Conservation (phyloP, 495 filamentous ascomycete genomes). For the Podospora anserina region DNA sequence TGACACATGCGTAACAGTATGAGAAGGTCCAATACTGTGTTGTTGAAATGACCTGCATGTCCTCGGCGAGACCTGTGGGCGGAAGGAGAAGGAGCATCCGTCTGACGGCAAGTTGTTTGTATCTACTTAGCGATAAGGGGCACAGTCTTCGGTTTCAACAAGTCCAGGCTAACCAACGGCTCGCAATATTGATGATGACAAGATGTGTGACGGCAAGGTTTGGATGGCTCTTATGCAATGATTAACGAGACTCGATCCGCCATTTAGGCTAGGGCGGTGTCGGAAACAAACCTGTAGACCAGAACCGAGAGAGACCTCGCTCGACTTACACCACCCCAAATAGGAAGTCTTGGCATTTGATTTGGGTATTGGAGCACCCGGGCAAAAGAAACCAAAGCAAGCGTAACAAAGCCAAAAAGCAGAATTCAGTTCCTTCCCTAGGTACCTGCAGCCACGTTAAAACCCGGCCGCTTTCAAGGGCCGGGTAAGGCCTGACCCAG, state of each 20-base stretch:
- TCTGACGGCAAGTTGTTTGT: background rate
- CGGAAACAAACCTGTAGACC: background rate
- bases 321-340: background rate
- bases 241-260: background rate
- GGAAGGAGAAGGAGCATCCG: background rate
- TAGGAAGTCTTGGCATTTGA: background rate
- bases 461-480: background rate
- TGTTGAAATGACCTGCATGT: background rate
- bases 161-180: too few species aligned
- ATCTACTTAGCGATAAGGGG: background rate
- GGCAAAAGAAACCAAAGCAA: background rate
- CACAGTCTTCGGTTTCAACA: background rate
- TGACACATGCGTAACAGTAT: background rate
- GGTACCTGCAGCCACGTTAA: too few species aligned
- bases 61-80: too few species aligned
- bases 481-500: conserved; percentile 10
- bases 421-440: background rate
- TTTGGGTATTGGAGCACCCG: too few species aligned
- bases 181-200: background rate
- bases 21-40: background rate
- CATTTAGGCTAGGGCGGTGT: background rate
- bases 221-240: background rate
- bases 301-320: background rate
- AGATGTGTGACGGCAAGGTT: background rate
- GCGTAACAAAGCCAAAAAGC: background rate